Conservation (phyloP, 305 asterid species). For the Fraxinus ornus region DNA sequence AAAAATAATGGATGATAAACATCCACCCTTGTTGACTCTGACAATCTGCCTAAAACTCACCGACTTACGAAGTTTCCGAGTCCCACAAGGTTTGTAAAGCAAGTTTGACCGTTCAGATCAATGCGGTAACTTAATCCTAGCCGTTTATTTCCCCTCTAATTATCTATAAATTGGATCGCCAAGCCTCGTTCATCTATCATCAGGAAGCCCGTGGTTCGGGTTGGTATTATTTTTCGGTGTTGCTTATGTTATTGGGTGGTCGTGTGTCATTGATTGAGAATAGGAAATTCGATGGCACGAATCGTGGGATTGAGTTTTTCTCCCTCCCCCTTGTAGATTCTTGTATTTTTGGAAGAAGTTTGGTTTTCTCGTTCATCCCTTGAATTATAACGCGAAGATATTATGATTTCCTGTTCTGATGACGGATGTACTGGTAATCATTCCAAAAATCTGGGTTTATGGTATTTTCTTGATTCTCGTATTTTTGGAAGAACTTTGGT, state of each 20-base stretch:
- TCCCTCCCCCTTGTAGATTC: not conserved
- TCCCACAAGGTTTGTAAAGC: not conserved
- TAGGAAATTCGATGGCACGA: not conserved
- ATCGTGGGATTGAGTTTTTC: not conserved
- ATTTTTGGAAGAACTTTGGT: not conserved
- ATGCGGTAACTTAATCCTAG: not conserved
- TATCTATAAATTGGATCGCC: not conserved
- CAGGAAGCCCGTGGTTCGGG: not conserved
- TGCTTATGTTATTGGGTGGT: not conserved
- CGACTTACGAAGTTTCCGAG: not conserved
- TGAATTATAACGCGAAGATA: not conserved
- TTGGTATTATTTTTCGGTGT: not conserved
- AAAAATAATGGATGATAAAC: too few species aligned
- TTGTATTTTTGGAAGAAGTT: not conserved
- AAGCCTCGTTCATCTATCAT: not conserved
- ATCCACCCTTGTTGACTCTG: too few species aligned
- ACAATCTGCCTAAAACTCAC: not conserved
- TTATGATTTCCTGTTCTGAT: not conserved
- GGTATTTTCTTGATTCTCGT: not conserved
- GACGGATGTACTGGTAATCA: not conserved
- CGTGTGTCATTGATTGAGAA: not conserved
- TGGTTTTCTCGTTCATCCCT: not conserved
- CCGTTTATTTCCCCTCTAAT: not conserved
- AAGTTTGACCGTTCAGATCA: not conserved
- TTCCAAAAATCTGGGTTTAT: not conserved